Percentiles rank a stretch among this genome's conserved stretches.
phyloP scores from a whole-genome alignment of 2,329 filamentous ascomycete species.

The Lizonia empirigonia region DNA sequence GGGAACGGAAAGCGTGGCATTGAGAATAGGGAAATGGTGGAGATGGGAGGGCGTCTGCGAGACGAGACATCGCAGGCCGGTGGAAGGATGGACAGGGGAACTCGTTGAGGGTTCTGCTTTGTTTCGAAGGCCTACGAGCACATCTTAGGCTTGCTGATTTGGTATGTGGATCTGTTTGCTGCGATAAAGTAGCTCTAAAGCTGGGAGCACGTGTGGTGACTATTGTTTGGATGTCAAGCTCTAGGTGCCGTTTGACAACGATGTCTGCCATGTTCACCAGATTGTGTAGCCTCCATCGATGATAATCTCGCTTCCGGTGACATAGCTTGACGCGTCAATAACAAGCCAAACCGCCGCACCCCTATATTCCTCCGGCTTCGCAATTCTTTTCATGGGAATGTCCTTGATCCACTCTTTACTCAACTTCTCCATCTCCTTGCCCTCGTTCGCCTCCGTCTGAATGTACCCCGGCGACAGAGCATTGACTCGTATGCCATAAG shows the following conservation, averaged over 20 bases:
- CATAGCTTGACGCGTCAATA: not conserved
- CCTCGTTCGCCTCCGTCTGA: not conserved
- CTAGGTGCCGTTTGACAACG: no score
- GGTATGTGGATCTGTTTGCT: no score
- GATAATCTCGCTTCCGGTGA: not conserved
- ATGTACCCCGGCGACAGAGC: not conserved
- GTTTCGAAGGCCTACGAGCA: not conserved
- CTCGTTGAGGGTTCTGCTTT: not conserved
- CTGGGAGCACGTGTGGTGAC: no score
- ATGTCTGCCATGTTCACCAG: no score
- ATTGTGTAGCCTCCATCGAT: not conserved
- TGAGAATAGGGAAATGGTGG: conserved; percentile 17
- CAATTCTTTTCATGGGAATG: not conserved
- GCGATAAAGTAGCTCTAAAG: no score
- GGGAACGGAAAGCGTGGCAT: conserved; percentile 5
- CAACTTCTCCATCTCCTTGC: not conserved
- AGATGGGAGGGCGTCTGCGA: not conserved
- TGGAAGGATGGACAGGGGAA: not conserved
- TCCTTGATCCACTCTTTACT: not conserved
- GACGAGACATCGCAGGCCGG: not conserved
- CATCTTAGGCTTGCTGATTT: not conserved
- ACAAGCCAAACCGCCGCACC: not conserved
- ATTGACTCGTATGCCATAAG: not conserved
- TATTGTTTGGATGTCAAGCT: no score
- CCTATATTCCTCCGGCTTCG: not conserved